These are phyloP conservation scores for Eremochloa ophiuroides DNA, from an alignment of 176 grass and related monocot genomes.

Conservation along the genomic window DNA sequence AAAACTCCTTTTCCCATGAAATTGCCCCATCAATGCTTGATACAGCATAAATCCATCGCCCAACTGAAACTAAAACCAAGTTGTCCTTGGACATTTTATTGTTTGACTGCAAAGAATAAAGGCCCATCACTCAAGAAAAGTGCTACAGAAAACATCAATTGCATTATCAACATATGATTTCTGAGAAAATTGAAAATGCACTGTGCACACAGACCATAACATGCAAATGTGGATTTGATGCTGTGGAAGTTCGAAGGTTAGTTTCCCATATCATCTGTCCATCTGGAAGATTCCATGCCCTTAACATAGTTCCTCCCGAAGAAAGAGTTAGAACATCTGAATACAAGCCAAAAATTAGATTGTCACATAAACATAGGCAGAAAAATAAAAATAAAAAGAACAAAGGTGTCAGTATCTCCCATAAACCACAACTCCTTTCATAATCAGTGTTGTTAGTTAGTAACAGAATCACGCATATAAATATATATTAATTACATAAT, in stretches of 20 bases:
- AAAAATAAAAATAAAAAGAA: not conserved
- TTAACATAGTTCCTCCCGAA: slow-evolving; percentile 76
- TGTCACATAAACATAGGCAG: not conserved
- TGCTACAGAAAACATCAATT: not conserved
- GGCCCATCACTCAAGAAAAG: not conserved
- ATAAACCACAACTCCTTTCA: not conserved
- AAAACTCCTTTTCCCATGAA: slow-evolving; percentile 82
- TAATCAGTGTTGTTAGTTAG: not conserved
- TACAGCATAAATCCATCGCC: slow-evolving; percentile 70
- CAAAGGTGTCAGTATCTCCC: not conserved
- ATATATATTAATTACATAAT: not conserved
- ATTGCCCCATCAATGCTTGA: slow-evolving; percentile 85
- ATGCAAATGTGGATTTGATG: slow-evolving; percentile 62
- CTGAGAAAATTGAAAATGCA: not conserved
- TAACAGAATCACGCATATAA: not conserved
- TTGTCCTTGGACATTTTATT: slow-evolving; percentile 75
- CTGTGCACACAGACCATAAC: slow-evolving; percentile 52
- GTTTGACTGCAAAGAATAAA: slow-evolving; percentile 60
- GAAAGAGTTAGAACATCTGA: slow-evolving; percentile 91
- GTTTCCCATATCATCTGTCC: slow-evolving; percentile 97
- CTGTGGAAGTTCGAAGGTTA: slow-evolving; percentile 54
- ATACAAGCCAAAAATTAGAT: slow-evolving; percentile 29
- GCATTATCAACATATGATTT: not conserved
- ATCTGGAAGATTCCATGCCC: slow-evolving; percentile 99
- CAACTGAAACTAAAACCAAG: slow-evolving; percentile 66